Evolutionary conservation across 2,329 filamentous ascomycete genomes (phyloP).

Genomic region (Ceratocystis alfenasii): DNA sequence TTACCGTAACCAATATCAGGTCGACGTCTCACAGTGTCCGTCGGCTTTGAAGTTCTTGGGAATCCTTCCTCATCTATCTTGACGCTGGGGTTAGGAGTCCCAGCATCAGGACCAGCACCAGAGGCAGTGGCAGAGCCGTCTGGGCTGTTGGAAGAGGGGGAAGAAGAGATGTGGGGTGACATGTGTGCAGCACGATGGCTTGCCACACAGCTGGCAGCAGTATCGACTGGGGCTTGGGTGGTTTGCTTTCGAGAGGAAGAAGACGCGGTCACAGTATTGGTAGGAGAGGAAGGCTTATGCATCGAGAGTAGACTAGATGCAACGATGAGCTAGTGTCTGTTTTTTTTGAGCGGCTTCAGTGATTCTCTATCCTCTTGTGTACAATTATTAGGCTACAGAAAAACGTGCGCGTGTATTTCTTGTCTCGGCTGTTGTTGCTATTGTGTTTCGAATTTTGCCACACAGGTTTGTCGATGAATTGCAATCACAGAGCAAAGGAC

Average conservation of each 20-base stretch:
- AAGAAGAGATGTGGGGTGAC: neutral
- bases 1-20: constrained; percentile 47
- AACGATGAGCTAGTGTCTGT: neutral
- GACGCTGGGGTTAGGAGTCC: neutral
- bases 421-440: constrained; percentile 9
- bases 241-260: neutral
- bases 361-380: neutral
- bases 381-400: neutral
- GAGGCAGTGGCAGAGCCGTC: neutral
- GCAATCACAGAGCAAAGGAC: neutral
- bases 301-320: neutral
- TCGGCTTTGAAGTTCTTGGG: constrained; percentile 46
- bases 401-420: neutral
- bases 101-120: neutral
- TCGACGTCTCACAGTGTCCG: constrained; percentile 47
- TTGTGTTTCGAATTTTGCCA: constrained; percentile 9
- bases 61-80: constrained; percentile 32
- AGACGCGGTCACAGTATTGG: neutral
- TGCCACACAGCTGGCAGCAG: neutral
- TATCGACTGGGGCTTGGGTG: neutral
- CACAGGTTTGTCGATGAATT: neutral
- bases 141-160: neutral
- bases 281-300: constrained; percentile 2
- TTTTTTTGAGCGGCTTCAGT: neutral
- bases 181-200: neutral